Percentiles rank a stretch among this genome's conserved stretches.
Conservation (phyloP, 371 early-diverging fungal genomes). For the Phascolomyces articulosus region DNA sequence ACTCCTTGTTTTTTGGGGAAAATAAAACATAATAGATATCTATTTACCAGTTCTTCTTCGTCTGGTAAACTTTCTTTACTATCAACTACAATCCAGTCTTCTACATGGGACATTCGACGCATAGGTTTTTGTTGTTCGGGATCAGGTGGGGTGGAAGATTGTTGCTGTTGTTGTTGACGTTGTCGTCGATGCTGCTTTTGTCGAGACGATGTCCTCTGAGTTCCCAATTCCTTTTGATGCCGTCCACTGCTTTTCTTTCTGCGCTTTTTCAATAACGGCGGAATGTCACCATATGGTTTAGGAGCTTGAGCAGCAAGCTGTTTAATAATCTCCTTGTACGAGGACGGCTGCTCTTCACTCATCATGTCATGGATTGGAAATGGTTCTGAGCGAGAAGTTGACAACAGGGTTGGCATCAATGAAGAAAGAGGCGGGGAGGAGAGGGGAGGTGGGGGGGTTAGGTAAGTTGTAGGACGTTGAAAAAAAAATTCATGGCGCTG, state of each 20-base stretch:
- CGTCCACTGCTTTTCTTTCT: conserved; percentile 30
- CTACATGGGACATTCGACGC: conserved; percentile 54
- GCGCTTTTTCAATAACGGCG: conserved; percentile 39
- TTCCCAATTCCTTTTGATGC: conserved; percentile 11
- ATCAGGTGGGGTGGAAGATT: conserved; percentile 1
- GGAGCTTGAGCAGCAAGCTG: conserved; percentile 47
- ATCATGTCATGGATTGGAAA: conserved; percentile 29
- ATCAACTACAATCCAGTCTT: conserved; percentile 52
- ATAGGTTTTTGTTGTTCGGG: conserved; percentile 25
- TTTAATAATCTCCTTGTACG: conserved; percentile 58
- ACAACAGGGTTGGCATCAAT: conserved; percentile 27
- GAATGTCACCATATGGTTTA: conserved; percentile 62
- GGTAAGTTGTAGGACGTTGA: neutral
- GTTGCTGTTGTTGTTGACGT: conserved; percentile 6
- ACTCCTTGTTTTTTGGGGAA: neutral
- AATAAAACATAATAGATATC: neutral
- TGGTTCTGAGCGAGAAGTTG: conserved; percentile 30
- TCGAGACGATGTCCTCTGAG: neutral
- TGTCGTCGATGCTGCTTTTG: conserved; percentile 4
- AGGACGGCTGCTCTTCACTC: conserved; percentile 29
- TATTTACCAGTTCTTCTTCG: conserved; percentile 50
- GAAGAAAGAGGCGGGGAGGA: neutral
- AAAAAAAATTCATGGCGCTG: conserved; percentile 1
- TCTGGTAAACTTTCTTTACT: conserved; percentile 56
- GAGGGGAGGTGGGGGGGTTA: neutral